Percentiles rank a stretch among this genome's conserved stretches.
These are phyloP conservation scores for Torrubiellomyces zombiae DNA, from an alignment of 2,329 filamentous ascomycete genomes.

Conservation along the genomic window DNA sequence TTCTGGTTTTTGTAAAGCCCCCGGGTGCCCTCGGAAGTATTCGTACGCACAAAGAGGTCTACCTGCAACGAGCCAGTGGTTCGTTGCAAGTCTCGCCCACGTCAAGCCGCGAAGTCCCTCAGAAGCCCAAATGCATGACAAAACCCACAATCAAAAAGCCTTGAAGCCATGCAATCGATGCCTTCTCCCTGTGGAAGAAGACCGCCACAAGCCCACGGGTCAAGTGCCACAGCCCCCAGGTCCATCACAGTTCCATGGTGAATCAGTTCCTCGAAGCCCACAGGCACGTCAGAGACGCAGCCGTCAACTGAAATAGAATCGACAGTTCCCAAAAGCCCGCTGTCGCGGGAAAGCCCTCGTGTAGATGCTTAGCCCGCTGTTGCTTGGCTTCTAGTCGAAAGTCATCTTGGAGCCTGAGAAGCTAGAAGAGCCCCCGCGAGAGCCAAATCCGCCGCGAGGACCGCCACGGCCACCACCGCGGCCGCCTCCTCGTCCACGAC, in stretches of 20 bases:
- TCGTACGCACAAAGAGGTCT: constrained; percentile 10
- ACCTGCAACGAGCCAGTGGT: constrained; percentile 6
- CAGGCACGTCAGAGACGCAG: constrained; percentile 17
- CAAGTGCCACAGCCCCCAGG: constrained; percentile 34
- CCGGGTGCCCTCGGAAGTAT: too few relatives aligned
- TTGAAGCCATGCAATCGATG: constrained; percentile 7
- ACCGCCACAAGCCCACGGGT: constrained; percentile 22
- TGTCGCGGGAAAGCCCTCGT: constrained; percentile 28
- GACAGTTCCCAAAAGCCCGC: constrained; percentile 37
- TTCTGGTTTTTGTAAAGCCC: too few relatives aligned
- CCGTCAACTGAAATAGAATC: constrained; percentile 24
- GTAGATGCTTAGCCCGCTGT: constrained; percentile 12
- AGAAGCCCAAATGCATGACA: constrained; percentile 18
- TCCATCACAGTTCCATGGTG: constrained; percentile 29
- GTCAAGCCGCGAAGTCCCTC: constrained; percentile 22
- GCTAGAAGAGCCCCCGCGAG: constrained; percentile 30
- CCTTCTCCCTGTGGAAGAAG: constrained; percentile 4
- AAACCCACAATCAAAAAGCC: constrained; percentile 18
- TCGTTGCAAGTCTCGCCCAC: too few relatives aligned
- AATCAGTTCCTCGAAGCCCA: constrained; percentile 38
- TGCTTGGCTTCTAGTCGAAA: constrained; percentile 38
- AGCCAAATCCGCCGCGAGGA: constrained; percentile 33
- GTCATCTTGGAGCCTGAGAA: constrained; percentile 62
- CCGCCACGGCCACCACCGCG: constrained; percentile 35
- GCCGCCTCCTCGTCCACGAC: constrained; percentile 33